Percentiles rank a stretch among this genome's conserved stretches.
Conservation (phyloP, 176 grass and related monocot genomes). For the Carex scoparia region DNA sequence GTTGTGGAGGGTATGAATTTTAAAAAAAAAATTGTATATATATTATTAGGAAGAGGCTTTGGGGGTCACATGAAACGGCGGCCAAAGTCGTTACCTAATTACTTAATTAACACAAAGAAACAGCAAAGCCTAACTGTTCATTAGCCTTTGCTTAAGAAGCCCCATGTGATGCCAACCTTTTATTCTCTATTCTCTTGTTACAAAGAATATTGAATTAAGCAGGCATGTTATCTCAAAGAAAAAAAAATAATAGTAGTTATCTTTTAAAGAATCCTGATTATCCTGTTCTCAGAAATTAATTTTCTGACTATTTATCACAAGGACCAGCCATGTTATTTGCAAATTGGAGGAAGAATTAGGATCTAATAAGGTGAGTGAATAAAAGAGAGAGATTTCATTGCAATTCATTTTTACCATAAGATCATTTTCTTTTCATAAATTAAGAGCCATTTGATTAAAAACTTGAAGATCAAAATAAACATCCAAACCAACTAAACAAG, state of each 20-base stretch:
- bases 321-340: neutral
- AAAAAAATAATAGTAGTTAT: neutral
- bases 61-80: slow-evolving; percentile 17
- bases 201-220: slow-evolving; percentile 6
- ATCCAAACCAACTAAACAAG: neutral
- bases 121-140: slow-evolving; percentile 23
- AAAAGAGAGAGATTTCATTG: neutral
- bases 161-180: slow-evolving; percentile 33
- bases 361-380: neutral
- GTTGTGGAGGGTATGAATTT: slow-evolving; percentile 12
- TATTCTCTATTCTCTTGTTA: slow-evolving; percentile 15
- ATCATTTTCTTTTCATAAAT: neutral
- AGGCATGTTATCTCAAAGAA: neutral
- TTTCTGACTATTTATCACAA: neutral
- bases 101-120: slow-evolving; percentile 30
- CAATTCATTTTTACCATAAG: neutral
- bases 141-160: slow-evolving; percentile 21
- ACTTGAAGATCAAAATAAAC: neutral
- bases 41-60: slow-evolving; percentile 23
- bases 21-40: neutral
- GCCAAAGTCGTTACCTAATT: slow-evolving; percentile 29
- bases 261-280: neutral
- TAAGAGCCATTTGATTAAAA: neutral
- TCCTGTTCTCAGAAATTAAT: neutral
- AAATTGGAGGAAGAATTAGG: neutral